Conservation (phyloP, 495 filamentous ascomycete genomes). For the Penicillium antarcticum region DNA sequence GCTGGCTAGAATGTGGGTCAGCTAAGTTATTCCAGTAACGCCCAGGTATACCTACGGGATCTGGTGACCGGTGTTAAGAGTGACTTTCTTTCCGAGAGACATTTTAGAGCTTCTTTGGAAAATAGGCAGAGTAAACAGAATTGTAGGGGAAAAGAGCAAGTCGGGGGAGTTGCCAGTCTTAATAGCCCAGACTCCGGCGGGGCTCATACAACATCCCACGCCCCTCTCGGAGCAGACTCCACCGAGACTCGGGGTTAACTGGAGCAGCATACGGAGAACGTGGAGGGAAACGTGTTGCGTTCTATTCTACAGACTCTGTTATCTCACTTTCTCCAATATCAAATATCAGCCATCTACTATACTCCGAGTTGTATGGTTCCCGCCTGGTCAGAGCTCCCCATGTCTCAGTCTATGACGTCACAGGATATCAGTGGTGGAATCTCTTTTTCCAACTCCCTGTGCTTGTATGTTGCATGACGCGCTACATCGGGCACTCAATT, state of each 20-base stretch:
- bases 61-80: slow-evolving; percentile 40
- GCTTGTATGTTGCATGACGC: neutral
- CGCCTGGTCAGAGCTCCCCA: neutral
- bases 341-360: no score
- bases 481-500: neutral
- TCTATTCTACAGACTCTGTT: neutral
- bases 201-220: slow-evolving; percentile 11
- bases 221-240: slow-evolving; percentile 22
- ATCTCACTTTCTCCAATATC: no score
- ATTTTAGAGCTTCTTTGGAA: slow-evolving; percentile 20
- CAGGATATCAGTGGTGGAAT: neutral
- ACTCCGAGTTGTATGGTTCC: neutral
- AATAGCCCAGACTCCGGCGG: slow-evolving; percentile 12
- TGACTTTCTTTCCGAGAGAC: slow-evolving; percentile 47
- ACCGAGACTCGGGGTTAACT: slow-evolving; percentile 11
- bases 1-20: slow-evolving; percentile 23
- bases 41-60: slow-evolving; percentile 36
- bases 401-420: neutral
- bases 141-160: neutral
- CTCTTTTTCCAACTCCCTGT: neutral
- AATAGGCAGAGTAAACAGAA: slow-evolving; percentile 4
- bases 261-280: neutral
- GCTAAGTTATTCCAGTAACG: neutral
- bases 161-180: slow-evolving; percentile 4
- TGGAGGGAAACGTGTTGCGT: neutral